Evolutionary conservation across 257 asterid genomes (phyloP).

Genomic region (Solanum peruvianum): DNA sequence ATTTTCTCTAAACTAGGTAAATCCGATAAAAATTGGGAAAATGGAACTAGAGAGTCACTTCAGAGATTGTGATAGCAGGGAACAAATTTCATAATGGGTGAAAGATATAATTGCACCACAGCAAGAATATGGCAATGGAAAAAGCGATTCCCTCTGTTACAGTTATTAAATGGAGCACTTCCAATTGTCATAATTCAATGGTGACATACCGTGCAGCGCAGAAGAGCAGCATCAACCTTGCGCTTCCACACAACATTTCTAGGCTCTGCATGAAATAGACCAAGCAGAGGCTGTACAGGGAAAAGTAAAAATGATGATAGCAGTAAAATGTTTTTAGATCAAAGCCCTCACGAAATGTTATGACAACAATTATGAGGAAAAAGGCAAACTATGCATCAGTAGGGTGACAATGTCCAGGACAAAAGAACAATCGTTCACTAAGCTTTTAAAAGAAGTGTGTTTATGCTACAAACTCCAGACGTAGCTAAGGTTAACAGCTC

Average conservation of each 20-base stretch:
- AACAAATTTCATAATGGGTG: background rate
- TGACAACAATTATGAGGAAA: background rate
- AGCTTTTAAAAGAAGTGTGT: background rate
- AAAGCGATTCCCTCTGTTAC: background rate
- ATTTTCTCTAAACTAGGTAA: background rate
- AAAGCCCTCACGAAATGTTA: background rate
- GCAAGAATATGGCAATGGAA: background rate
- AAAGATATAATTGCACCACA: background rate
- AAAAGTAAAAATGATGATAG: background rate
- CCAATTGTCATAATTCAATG: background rate
- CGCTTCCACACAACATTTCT: conserved; percentile 82
- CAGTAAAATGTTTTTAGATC: background rate
- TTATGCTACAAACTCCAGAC: background rate
- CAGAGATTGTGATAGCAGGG: background rate
- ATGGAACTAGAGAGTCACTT: background rate
- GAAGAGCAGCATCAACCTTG: conserved; percentile 71
- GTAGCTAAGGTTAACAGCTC: background rate
- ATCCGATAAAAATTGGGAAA: background rate
- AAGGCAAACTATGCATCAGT: background rate
- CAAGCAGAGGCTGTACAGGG: conserved; percentile 68
- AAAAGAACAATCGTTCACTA: background rate
- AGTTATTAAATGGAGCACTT: background rate
- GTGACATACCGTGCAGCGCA: conserved; percentile 45
- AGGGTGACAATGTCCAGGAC: background rate
- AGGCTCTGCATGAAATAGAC: conserved; percentile 66